phyloP scores from a whole-genome alignment of 2,329 filamentous ascomycete genomes.

The Blastomyces percursus region DNA sequence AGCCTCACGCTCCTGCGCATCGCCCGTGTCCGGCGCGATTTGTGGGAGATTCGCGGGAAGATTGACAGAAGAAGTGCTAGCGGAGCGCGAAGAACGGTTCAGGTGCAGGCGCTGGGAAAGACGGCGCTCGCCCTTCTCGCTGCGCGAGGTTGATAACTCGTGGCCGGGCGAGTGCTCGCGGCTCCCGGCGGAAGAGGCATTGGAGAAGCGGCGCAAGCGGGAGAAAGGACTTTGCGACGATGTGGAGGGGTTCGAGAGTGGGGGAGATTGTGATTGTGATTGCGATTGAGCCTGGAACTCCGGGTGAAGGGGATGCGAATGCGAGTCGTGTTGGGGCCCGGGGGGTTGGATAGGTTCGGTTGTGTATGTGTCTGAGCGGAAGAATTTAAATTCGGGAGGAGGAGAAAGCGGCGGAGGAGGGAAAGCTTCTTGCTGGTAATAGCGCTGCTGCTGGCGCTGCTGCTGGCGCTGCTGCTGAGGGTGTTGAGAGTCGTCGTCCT shows the following conservation, averaged over 20 bases:
- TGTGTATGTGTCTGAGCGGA: conserved; percentile 70
- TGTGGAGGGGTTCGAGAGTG: conserved; percentile 9
- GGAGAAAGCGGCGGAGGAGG: conserved; percentile 24
- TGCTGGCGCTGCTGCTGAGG: conserved; percentile 11
- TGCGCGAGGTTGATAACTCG: conserved; percentile 3
- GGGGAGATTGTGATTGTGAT: conserved; percentile 10
- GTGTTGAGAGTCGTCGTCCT: conserved; percentile 14
- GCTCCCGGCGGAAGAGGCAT: conserved; percentile 6
- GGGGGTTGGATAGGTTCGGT: conserved; percentile 71
- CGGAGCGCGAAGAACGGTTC: conserved; percentile 38
- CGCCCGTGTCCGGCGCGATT: conserved; percentile 45
- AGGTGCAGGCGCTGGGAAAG: conserved; percentile 64
- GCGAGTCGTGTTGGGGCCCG: conserved; percentile 26
- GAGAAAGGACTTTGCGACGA: conserved; percentile 21
- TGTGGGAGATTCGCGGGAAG: conserved; percentile 71
- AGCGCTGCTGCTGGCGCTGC: conserved; percentile 9
- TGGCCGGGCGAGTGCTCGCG: not conserved
- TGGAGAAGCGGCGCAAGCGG: conserved; percentile 24
- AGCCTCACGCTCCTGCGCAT: conserved; percentile 50
- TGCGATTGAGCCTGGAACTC: not conserved
- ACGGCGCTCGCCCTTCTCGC: conserved; percentile 19
- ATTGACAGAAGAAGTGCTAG: conserved; percentile 53
- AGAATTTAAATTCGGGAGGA: conserved; percentile 65
- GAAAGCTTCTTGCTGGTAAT: conserved; percentile 40
- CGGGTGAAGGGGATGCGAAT: not conserved